Base-by-base conservation (phyloP, 352 stramenopile species). In the Globisporangium rhizosaccharum region DNA sequence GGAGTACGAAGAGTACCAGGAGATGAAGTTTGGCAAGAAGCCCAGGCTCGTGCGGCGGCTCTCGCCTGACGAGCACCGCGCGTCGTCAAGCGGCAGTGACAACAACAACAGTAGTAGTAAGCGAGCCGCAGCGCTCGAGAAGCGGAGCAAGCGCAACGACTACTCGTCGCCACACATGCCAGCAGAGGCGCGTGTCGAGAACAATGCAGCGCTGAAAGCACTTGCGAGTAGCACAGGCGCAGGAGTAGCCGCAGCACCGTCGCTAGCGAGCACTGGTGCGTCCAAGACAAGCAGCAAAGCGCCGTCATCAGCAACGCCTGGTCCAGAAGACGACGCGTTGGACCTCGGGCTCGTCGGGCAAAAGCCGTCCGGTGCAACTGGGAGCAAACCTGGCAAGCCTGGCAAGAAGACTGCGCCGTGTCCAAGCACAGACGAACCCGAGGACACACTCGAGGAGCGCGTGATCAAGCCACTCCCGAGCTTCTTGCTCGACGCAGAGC, bases 1-100 rank as follows among this genome's bases (percentile, higher is more conserved):
- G 82, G 88, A 97, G 48, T 97, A 92, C 62, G 85, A 97, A 68
- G 87, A 96, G 25, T 97, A 92, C 59, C 85, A 97, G 37, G 80
- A 96, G 64, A 90, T 97, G 59, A 96, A 95, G 67, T 96, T 96
- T 64, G 83, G 85, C 11, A 95, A 93, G 61, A 85, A 85, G 52
- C 87, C 87, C 25, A 96, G 94, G 56, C 71, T 96, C 10, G 80
- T 95, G 42, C 82, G 85, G 1, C 75, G 85, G 25, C 56, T 89
- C 6, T 80, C 71, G 0, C 72, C 77, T 0, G 81, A 88, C 42
- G 88, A 90, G 41, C 66, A 41, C 14, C 26, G 49, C 2, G 25
- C 28, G 14, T 46, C 57, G 7, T 30, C 46, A 3, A 23, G 56
- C n/a, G 47, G 49, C 23, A 51, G 78, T n/a, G 73, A 85, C 20